Percentiles rank a stretch among this genome's conserved stretches.
These are phyloP conservation scores for Zangia roseola DNA, from an alignment of 768 basidiomycete species.

Conservation along the genomic window DNA sequence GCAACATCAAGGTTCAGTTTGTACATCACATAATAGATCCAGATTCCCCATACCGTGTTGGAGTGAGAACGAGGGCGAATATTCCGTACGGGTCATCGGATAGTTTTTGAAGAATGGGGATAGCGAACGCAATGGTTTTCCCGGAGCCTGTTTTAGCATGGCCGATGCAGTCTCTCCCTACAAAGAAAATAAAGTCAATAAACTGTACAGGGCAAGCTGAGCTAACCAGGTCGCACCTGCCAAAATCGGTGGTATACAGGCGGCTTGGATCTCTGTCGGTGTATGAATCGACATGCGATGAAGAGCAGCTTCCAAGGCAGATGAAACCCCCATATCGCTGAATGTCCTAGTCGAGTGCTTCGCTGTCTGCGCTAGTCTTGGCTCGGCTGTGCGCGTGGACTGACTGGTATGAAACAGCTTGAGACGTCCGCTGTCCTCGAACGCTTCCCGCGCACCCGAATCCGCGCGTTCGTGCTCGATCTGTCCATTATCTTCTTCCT, in stretches of 20 bases:
- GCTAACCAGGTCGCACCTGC: slow-evolving; percentile 45
- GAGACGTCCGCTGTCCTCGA: slow-evolving; percentile 19
- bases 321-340: slow-evolving; percentile 56
- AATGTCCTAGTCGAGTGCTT: slow-evolving; percentile 40
- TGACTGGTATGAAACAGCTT: slow-evolving; percentile 22
- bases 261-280: slow-evolving; percentile 87
- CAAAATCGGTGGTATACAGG: slow-evolving; percentile 87
- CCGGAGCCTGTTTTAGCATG: slow-evolving; percentile 98
- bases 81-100: slow-evolving; percentile 92
- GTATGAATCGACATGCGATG: slow-evolving; percentile 77
- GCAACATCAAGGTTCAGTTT: neutral
- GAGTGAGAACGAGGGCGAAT: slow-evolving; percentile 90
- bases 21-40: neutral
- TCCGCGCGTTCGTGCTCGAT: neutral
- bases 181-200: neutral
- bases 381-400: slow-evolving; percentile 3
- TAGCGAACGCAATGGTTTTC: slow-evolving; percentile 95
- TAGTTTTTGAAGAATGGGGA: slow-evolving; percentile 90
- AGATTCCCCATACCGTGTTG: slow-evolving; percentile 68
- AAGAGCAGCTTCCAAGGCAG: slow-evolving; percentile 61
- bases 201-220: neutral
- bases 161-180: slow-evolving; percentile 95
- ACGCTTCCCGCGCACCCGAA: neutral
- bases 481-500: slow-evolving; percentile 2
- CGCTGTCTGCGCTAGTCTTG: slow-evolving; percentile 4